Evolutionary conservation across 345 rosid species (phyloP).

Genomic region (Brassica nigra): DNA sequence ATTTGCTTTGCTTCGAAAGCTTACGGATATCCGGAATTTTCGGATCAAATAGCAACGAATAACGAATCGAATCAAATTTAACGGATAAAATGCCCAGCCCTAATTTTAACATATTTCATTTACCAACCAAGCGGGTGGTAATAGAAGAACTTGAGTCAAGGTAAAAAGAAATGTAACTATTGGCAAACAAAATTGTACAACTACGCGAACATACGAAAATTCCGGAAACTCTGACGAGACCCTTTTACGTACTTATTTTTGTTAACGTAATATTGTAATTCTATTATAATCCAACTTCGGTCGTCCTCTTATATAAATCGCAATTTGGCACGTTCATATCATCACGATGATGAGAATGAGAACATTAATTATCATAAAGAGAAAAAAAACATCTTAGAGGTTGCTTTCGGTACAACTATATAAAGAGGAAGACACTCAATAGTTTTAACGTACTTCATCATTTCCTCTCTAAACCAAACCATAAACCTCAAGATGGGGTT

Average conservation of each 20-base stretch:
- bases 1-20: no score
- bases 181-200: neutral
- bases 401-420: conserved; percentile 10
- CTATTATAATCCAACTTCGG: conserved; percentile 19
- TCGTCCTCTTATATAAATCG: neutral
- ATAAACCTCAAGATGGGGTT: conserved; percentile 31
- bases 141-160: no score
- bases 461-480: conserved; percentile 12
- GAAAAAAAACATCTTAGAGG: neutral
- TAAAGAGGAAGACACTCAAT: conserved; percentile 16
- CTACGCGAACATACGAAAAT: neutral
- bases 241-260: neutral
- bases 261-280: conserved; percentile 32
- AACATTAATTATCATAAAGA: conserved; percentile 2
- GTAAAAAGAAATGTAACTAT: neutral
- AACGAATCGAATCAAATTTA: no score
- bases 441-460: conserved; percentile 27
- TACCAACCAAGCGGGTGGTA: no score
- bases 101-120: no score
- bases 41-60: no score
- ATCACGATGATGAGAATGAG: conserved; percentile 28
- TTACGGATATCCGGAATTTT: no score
- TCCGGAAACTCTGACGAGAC: neutral
- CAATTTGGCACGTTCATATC: conserved; percentile 36
- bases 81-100: no score